Evolutionary conservation across 2,329 filamentous ascomycete genomes (phyloP).

Genomic region (Exophiala dermatitidis): DNA sequence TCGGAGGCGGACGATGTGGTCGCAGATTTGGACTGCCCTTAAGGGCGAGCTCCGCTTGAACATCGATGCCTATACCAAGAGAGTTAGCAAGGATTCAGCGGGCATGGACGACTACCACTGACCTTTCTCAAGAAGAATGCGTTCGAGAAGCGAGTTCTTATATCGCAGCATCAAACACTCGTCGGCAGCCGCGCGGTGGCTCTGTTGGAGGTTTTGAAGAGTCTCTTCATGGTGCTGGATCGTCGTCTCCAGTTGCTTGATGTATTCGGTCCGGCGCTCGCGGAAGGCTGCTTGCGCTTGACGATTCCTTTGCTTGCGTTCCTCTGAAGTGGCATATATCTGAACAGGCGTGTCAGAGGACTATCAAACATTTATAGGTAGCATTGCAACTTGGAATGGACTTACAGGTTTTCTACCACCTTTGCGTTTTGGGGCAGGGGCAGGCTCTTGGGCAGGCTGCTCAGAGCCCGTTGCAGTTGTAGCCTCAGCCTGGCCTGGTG

Average conservation of each 20-base stretch:
- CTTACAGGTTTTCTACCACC: conserved; percentile 93
- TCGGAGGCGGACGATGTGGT: conserved; percentile 49
- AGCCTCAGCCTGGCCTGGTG: conserved; percentile 40
- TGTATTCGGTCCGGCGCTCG: conserved; percentile 95
- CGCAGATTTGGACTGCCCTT: conserved; percentile 80
- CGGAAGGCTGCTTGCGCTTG: conserved; percentile 97
- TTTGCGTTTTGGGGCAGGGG: conserved; percentile 74
- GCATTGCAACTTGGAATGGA: conserved; percentile 27
- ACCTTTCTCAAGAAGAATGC: conserved; percentile 96
- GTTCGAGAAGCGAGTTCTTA: conserved; percentile 93
- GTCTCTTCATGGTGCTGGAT: conserved; percentile 97
- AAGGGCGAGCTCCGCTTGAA: conserved; percentile 86
- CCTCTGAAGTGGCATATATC: conserved; percentile 98
- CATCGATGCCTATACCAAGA: conserved; percentile 68
- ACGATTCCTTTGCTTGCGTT: conserved; percentile 93
- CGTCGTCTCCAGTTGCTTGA: conserved; percentile 95
- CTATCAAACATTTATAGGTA: background rate
- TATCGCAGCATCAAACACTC: conserved; percentile 98
- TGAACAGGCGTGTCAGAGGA: conserved; percentile 34
- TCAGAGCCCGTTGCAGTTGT: conserved; percentile 18
- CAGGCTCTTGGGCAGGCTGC: conserved; percentile 33
- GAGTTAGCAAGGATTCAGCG: background rate
- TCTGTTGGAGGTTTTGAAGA: conserved; percentile 83
- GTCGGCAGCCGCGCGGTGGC: conserved; percentile 87
- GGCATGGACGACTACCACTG: conserved; percentile 16